Base-by-base conservation (phyloP, 441 rosid species). In the Croton laevigatus region DNA sequence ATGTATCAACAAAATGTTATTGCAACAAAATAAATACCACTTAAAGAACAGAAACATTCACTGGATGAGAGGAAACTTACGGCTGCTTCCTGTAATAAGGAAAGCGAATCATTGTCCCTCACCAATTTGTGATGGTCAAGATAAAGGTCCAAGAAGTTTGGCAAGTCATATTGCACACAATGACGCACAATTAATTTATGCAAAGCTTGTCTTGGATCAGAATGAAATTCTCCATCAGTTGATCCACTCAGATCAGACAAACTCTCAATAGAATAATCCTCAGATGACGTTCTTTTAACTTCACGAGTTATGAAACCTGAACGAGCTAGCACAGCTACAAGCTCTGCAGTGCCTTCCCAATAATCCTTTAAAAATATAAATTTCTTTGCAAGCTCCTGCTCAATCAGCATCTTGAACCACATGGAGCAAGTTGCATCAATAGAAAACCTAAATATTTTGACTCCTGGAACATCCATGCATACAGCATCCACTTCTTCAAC, bases 141-240 rank as follows among this genome's bases (percentile, higher is more conserved):
- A 85, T 91, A 94, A 76, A 96, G 87, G 76, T 88, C 97, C 87
- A 96, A 81, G 80, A 96, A 91, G 78, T 90, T 87, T 77, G 98
- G 98, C 85, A 93, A 86, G 78, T 84, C 83, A 79, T 86, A 72
- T 61, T 82, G 94, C 62, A 83, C 89, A 74, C 95, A 93, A 69
- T 90, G 83, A 78, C 79, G 86, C 64, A 89, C 69, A 68, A 90
- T 49, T 75, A 93, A 75, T 83, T 88, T 88, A 86, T 93, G 92
- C 73, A 90, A 82, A 79, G 90, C 96, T 71, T 78, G 85, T 68
- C 77, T 44, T 66, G 88, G 76, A 75, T 76, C 86, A 61, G 51
- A 74, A 66, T 61, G 66, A 70, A 60, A 78, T 64, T 77, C 80
- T 79, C 83, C 89, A 79, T 63, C 66, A 71, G 71, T 75, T 62